Conservation (phyloP, 345 rosid species). For the Moricandia arvensis region DNA sequence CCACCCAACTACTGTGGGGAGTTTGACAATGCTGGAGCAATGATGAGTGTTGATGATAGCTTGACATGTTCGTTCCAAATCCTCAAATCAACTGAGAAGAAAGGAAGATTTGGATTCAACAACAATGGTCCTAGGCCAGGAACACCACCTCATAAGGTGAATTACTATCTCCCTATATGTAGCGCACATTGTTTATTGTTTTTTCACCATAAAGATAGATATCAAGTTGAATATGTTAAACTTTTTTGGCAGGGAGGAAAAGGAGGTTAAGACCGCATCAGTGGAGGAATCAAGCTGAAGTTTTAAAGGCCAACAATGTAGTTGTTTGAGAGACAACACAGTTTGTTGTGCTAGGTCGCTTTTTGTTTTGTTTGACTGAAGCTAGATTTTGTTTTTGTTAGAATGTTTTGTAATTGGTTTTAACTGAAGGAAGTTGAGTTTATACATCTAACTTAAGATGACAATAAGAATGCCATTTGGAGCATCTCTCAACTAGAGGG, state of each 20-base stretch:
- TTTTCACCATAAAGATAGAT: neutral
- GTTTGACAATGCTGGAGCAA: constrained; percentile 21
- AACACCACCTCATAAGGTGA: constrained; percentile 24
- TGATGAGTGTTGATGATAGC: constrained; percentile 25
- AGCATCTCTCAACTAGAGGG: neutral
- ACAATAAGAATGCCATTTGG: neutral
- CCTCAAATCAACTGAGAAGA: constrained; percentile 18
- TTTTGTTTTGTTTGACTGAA: neutral
- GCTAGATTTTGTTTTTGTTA: neutral
- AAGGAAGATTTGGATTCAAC: constrained; percentile 11
- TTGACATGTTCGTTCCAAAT: constrained; percentile 25
- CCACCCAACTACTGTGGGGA: constrained; percentile 22
- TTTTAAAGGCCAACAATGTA: neutral
- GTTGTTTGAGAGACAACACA: neutral
- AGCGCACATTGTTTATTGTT: neutral
- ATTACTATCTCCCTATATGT: neutral
- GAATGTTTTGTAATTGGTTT: neutral
- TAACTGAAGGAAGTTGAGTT: neutral
- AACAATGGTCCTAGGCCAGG: constrained; percentile 7
- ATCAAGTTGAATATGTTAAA: neutral
- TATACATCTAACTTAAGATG: neutral
- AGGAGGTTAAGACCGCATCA: constrained; percentile 13
- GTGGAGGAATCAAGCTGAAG: neutral
- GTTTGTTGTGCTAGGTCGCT: neutral
- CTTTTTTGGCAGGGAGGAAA: constrained; percentile 19